Base-by-base conservation (phyloP, 768 basidiomycete genomes). In the Agrocybe chaxingu region DNA sequence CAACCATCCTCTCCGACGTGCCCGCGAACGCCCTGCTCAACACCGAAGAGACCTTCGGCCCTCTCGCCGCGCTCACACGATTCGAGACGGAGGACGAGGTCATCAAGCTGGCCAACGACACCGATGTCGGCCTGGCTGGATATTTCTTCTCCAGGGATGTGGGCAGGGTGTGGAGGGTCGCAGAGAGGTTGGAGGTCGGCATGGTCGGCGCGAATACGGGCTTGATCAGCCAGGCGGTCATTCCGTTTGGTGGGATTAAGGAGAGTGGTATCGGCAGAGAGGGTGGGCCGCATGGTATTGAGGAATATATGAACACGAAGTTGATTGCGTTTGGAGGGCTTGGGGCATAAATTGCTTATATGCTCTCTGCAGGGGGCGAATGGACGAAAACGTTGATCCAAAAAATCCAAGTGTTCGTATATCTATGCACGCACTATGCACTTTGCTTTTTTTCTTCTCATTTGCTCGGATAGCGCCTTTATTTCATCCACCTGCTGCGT, bases 81-180 rank as follows among this genome's bases (percentile, higher is more conserved):
- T 99, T 99, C 63, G 84, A 90, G 66, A 93, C 92, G 0, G 97
- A 99, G 70, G 93, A 94, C 39, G 89, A 98, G 66, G 94, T 93
- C 0, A 75, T 98, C 49, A 75, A 77, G 57, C 68, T 92, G 45
- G 96, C 96, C 31, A 98, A 99, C 67, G 72, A 80, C 58, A 77
- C 85, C 1, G 81, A 89, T 13, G 81, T 89, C 24, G 97, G 97
- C 0, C 75, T 99, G 18, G 93, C 96, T 13, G 95, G 94, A 4
- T 97, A 98, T 70, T 95, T 98, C 76, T 99, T 84, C 76, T 79
- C 78, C 35, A 63, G 79, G 57, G 96, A 98, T 63, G 76, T 97
- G 4, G 89, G 92, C 3, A 72, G 95, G 35, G 86, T 91, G 38
- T 98, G 92, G 90, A 80, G 96, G 37, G 94, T 99, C 12, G 92